Evolutionary conservation across 2,329 filamentous ascomycete species (phyloP), one percentile per base, ranked within the genome.

Genomic region (Stromatinia cepivora): DNA sequence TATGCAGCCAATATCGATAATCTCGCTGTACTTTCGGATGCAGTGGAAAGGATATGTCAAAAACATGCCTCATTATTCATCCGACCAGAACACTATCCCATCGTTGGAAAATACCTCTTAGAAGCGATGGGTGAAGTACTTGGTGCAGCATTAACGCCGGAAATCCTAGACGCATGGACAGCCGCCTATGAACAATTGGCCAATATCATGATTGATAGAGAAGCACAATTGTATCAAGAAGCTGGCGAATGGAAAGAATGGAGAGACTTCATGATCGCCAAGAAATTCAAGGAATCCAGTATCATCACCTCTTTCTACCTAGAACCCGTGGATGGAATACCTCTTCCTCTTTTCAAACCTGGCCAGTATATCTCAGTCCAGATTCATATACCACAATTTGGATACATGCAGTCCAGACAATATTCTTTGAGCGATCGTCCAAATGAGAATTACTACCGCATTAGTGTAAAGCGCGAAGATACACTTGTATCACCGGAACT

Each of bases 61-160:
- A 93, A 93, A 81, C 91, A 94, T 76, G 90, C 85, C 34, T 90
- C 87, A 1, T 83, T 94, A n/a, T 87, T 86, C 76, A 86, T 94
- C 75, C 81, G 83, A 72, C 84, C 91, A 0, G 89, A 88, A 31
- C 88, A 93, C 66, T 94, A 94, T 77, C 80, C 83, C 66, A 85
- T 92, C 45, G 91, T 94, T 2, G 91, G 89, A 54, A 84, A 86
- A 72, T 84, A 88, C 77, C 84, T 94, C 1, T 82, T 94, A 25
- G 85, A 83, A 62, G 89, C 91, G 1, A 90, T 94, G 80, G 86
- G 84, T 17, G 78, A 85, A 46, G 87, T 93, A 0, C 84, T 94
- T 0, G 90, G 90, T 1, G 84, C 85, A 50, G 90, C 87, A 1
- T 83, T 91, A 69, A 93, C 90, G 1, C 81, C 84, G 0, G 87